Evolutionary conservation across 2,329 filamentous ascomycete species (phyloP), one percentile per base, ranked within the genome.

Genomic region (Trichoderma sp.): DNA sequence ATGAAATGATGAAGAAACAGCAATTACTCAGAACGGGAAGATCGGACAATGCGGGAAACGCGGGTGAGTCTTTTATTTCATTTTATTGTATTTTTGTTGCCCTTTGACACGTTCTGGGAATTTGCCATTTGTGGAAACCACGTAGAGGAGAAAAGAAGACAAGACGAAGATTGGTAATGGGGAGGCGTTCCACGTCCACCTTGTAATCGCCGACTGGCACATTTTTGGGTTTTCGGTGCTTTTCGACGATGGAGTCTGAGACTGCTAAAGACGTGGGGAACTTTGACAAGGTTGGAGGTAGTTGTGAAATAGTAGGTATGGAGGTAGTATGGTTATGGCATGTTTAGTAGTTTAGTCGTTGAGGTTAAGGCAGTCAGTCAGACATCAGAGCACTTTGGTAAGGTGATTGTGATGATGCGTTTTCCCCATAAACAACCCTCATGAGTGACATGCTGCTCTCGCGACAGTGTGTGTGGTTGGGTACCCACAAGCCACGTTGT

Each of bases 401-500:
- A 14, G 24, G 36, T 53, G 18, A 65, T 15, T 32, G 43, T 34
- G 28, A 53, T 51, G 58, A 34, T 65, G 62, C 63, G 15, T n/a
- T 39, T 30, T 28, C 64, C 51, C 62, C 3, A 21, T 28, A 21
- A 67, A 28, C 30, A 39, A 28, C 34, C 12, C 12, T 30, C n/a
- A 24, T 21, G 64, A 67, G 64, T 67, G 64, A 67, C 64, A 67
- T 67, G 51, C 64, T 39, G 32, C 18, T 56, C 15, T 66, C 28
- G 34, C 36, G 12, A 18, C 21, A 43, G 57, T 18, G 57, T 67
- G 64, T 57, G 64, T 39, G 34, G 51, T 67, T 34, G 32, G 51
- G 28, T 43, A 58, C 18, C 66, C 66, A 70, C 66, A 61, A 51
- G 66, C 66, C 66, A 70, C 66, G 66, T 70, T 53, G 56, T 69